phyloP scores from a whole-genome alignment of 768 basidiomycete species.

The Boletus coccyginus region DNA sequence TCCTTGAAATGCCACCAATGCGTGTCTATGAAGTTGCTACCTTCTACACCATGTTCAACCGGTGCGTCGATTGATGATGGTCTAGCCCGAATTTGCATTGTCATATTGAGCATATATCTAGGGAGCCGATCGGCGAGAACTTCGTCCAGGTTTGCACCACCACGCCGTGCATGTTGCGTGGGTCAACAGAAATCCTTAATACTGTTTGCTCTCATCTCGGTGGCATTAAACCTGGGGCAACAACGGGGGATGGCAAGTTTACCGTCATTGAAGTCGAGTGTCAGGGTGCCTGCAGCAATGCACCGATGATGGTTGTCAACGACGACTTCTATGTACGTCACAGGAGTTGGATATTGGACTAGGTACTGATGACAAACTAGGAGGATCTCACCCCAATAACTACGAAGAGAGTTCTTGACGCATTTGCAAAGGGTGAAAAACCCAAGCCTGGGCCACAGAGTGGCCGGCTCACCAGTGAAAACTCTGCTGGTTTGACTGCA shows the following conservation, averaged over 20 bases:
- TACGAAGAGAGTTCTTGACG: slow-evolving; percentile 76
- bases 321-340: slow-evolving; percentile 92
- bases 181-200: slow-evolving; percentile 86
- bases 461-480: slow-evolving; percentile 84
- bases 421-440: slow-evolving; percentile 77
- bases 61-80: slow-evolving; percentile 46
- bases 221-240: slow-evolving; percentile 81
- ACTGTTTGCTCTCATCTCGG: slow-evolving; percentile 82
- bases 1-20: slow-evolving; percentile 95
- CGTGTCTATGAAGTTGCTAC: slow-evolving; percentile 99
- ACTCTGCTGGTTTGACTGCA: slow-evolving; percentile 86
- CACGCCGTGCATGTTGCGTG: slow-evolving; percentile 95
- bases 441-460: slow-evolving; percentile 95
- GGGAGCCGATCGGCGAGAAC: slow-evolving; percentile 90
- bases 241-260: slow-evolving; percentile 96
- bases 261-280: slow-evolving; percentile 98
- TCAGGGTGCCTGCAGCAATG: slow-evolving; percentile 97
- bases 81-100: neutral
- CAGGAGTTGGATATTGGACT: neutral
- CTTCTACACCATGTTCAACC: slow-evolving; percentile 99
- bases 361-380: slow-evolving; percentile 36
- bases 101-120: slow-evolving; percentile 26
- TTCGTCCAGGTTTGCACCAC: slow-evolving; percentile 99
- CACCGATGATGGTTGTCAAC: slow-evolving; percentile 92
- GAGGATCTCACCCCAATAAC: slow-evolving; percentile 80